Conservation (phyloP, 2,329 filamentous ascomycete species). For the Phyllosticta citribraziliensis region DNA sequence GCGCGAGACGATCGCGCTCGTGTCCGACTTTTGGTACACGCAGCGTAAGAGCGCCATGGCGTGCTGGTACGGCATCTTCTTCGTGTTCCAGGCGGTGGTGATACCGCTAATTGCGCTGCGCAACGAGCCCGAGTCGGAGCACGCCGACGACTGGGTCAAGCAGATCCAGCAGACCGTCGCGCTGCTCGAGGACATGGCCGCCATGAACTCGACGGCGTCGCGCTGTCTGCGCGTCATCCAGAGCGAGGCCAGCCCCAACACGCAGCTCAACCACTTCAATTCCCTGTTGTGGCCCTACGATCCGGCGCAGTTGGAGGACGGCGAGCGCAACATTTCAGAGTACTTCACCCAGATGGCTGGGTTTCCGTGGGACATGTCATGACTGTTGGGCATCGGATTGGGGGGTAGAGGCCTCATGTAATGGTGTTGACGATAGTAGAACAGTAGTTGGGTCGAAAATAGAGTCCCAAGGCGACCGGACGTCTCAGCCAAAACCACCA, state of each 20-base stretch:
- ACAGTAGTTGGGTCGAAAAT: too few species aligned
- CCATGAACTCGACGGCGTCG: slow-evolving; percentile 31
- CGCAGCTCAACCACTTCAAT: slow-evolving; percentile 14
- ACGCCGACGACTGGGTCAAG: slow-evolving; percentile 31
- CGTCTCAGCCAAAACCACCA: too few species aligned
- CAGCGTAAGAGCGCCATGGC: not conserved
- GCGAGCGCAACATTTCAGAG: not conserved
- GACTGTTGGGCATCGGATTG: not conserved
- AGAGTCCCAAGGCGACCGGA: too few species aligned
- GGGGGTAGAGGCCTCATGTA: not conserved
- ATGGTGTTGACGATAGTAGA: not conserved
- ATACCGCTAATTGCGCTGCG: slow-evolving; percentile 41
- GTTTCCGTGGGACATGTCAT: slow-evolving; percentile 1
- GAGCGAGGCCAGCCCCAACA: slow-evolving; percentile 14
- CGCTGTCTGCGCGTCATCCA: slow-evolving; percentile 34
- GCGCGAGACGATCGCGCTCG: not conserved
- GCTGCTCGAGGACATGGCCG: slow-evolving; percentile 29
- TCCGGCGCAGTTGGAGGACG: not conserved
- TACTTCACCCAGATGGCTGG: slow-evolving; percentile 7
- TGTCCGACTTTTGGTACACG: not conserved
- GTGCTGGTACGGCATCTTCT: slow-evolving; percentile 17
- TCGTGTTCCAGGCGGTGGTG: slow-evolving; percentile 41
- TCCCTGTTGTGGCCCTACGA: slow-evolving; percentile 15
- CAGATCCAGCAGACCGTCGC: slow-evolving; percentile 32
- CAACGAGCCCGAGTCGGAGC: slow-evolving; percentile 29